Conservation (phyloP, 2,329 filamentous ascomycete species). For the Colletotrichum truncatum region DNA sequence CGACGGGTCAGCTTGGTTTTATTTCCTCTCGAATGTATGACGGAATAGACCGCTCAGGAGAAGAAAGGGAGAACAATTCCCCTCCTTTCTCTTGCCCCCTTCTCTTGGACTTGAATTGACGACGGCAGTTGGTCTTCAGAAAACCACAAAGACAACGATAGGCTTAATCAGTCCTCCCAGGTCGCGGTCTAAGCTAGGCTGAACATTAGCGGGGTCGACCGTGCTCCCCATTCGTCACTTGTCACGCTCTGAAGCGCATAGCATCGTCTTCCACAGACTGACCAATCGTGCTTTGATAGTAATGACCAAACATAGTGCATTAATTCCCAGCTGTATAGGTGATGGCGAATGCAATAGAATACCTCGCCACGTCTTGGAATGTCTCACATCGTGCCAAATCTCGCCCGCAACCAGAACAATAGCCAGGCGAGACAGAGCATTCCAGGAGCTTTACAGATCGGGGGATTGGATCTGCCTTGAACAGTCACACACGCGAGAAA, state of each 20-base stretch:
- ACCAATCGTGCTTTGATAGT: no score
- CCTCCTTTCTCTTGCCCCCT: no score
- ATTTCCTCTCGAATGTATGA: neutral
- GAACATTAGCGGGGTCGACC: constrained; percentile 1
- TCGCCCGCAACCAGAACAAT: neutral
- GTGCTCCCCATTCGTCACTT: neutral
- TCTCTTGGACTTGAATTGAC: no score
- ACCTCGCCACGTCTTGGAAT: neutral
- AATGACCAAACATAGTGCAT: no score
- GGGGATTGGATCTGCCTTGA: no score
- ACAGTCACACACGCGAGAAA: neutral
- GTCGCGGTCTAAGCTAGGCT: neutral
- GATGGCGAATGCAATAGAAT: neutral
- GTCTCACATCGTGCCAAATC: neutral
- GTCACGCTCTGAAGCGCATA: neutral
- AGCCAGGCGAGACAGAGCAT: neutral
- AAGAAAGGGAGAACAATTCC: neutral
- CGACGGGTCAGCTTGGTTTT: neutral
- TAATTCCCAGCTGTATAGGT: no score
- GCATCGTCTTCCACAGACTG: neutral
- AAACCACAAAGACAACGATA: neutral
- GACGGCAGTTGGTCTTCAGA: no score
- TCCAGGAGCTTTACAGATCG: neutral
- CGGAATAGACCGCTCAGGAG: neutral
- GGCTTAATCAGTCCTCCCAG: neutral